These are phyloP conservation scores for Rhodotorula sp. DNA, from an alignment of 1,284 basidiomycete genomes.

Conservation along the genomic window DNA sequence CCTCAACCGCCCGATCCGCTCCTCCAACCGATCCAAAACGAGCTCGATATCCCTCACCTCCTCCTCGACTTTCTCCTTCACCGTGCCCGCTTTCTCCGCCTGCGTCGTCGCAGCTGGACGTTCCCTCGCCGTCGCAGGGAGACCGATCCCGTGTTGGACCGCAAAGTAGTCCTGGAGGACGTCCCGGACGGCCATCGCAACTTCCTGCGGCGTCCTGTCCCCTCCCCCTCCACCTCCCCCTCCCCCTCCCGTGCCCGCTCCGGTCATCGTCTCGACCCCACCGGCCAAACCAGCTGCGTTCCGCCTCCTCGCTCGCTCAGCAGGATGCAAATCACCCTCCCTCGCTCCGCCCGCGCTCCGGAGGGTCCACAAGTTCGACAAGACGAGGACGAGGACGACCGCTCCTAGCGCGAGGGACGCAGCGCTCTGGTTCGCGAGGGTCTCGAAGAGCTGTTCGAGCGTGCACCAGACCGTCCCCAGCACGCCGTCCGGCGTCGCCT, in stretches of 20 bases:
- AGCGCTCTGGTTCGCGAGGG: constrained; percentile 11
- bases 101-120: too few species aligned
- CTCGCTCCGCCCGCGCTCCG: not conserved
- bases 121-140: too few species aligned
- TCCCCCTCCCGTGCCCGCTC: not conserved
- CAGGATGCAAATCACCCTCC: constrained; percentile 3
- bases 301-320: constrained; percentile 6
- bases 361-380: constrained; percentile 49
- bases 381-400: constrained; percentile 47
- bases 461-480: not conserved
- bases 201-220: constrained; percentile 39
- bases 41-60: too few species aligned
- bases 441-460: constrained; percentile 17
- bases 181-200: constrained; percentile 46
- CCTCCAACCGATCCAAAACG: too few species aligned
- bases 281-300: not conserved
- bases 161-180: constrained; percentile 47
- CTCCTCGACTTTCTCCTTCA: too few species aligned
- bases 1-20: too few species aligned
- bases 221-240: not conserved
- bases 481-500: not conserved
- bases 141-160: constrained; percentile 6
- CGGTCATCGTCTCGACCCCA: not conserved
- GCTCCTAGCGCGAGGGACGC: constrained; percentile 40
- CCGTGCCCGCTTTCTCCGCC: too few species aligned